Evolutionary conservation across 1,284 basidiomycete genomes (phyloP), one percentile per base, ranked within the genome.

Genomic region (Leccinum insigne): DNA sequence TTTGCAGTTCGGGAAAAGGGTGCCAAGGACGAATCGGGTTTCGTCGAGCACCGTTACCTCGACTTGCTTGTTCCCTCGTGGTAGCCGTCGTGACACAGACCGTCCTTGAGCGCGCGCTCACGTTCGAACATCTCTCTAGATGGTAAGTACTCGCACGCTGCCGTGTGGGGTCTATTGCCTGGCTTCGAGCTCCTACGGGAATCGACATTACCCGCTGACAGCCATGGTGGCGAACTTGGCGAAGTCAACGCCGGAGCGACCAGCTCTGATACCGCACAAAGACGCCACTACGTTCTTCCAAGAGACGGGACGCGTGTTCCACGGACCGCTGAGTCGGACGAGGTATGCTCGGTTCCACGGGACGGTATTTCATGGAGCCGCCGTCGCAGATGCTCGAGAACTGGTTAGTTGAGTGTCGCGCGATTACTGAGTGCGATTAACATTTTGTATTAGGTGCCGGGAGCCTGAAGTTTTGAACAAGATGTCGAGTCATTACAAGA

Each of bases 331-430:
- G 23, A 91, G 89, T 72, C 81, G 80, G 67, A 94, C 92, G 18
- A 85, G 84, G 70, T 94, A 87, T 74, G 78, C 86, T 23, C 81
- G 89, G 21, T 95, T 95, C 86, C 92, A 94, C 70, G 92, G 93
- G 7, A 93, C 91, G 23, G 84, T 82, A 96, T 78, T 96, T 95
- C 70, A 93, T 93, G 6, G 93, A 95, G 77, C 92, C 92, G 1
- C 93, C 93, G 0, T 91, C 88, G 26, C 93, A 95, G 79, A 95
- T 95, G 94, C 81, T 95, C 66, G 94, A 96, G 79, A 94, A 95
- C 74, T 96, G 93, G 94, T 88, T 59, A 8, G 80, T 68, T 40
- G 9, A 16, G 47, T 29, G 29, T 29, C 29, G 29, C 29, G 38
- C 7, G 44, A 62, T 18, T 14, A 58, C 26, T 18, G 56, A 58